Evolutionary conservation across 2,329 filamentous ascomycete species (phyloP), one percentile per base, ranked within the genome.

Genomic region (Clarireedia monteithiana): DNA sequence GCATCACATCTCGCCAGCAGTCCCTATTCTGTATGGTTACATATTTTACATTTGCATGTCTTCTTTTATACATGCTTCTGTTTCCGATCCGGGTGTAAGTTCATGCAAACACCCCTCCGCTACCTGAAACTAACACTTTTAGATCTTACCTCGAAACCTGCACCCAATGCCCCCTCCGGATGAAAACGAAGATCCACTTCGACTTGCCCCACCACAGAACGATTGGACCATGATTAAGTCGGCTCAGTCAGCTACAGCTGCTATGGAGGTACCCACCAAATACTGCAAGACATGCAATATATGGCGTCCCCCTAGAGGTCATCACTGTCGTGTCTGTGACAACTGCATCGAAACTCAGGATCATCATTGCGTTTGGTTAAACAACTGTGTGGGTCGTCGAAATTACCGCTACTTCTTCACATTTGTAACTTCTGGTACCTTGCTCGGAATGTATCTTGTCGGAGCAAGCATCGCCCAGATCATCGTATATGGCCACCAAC

Each of bases 361-460:
- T 68, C 94, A 99, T 68, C 94, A 99, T 72, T 99, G 94, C 67
- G 91, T 97, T 15, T 99, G 94, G 94, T 82, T 99, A 61, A 99
- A 99, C 74, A 99, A 99, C 71, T 99, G 94, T 63, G 87, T 99
- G 50, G 94, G 94, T 45, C 86, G 92, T 62, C 89, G 94, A 66
- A 99, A 99, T 74, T 99, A 99, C 74, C 89, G 94, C 61, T 97
- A 92, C 72, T 99, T 99, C 73, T 96, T 97, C 70, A 82, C 88
- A 10, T 99, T 96, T 71, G 85, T 99, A 62, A 83, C 83, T 53
- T 84, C 86, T 14, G 84, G 83, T n/a, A 90, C 89, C 0, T 63
- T 96, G 36, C 78, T 96, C 17, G 81, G 85, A 0, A 68, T 91
- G 15, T 92, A 88, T 65, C 78, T 97, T 47, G 75, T 94, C 30